Percentiles rank a stretch among this genome's conserved stretches.
These are phyloP conservation scores for Kluyveromyces sp. DNA, from an alignment of 1,139 yeast genomes.

Conservation along the genomic window DNA sequence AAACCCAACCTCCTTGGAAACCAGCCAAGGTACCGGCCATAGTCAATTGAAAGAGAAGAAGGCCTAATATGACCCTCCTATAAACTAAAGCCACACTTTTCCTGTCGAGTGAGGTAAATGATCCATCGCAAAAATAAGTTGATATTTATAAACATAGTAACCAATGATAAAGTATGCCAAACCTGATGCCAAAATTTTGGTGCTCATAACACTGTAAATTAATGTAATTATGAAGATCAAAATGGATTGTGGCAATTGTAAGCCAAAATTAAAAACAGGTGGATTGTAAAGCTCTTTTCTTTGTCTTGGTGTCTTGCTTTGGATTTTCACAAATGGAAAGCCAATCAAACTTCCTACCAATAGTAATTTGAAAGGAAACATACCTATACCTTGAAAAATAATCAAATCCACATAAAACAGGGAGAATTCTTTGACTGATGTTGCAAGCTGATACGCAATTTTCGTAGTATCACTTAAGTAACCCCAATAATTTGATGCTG, in stretches of 20 bases:
- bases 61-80: slow-evolving; percentile 63
- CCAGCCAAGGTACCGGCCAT: slow-evolving; percentile 86
- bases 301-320: slow-evolving; percentile 60
- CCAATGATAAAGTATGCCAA: slow-evolving; percentile 67
- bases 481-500: slow-evolving; percentile 71
- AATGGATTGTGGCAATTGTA: slow-evolving; percentile 75
- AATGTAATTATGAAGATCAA: slow-evolving; percentile 66
- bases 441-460: slow-evolving; percentile 65
- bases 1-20: slow-evolving; percentile 64
- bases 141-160: slow-evolving; percentile 73
- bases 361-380: slow-evolving; percentile 64
- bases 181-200: slow-evolving; percentile 69
- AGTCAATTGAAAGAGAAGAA: slow-evolving; percentile 72
- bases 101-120: slow-evolving; percentile 90
- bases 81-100: slow-evolving; percentile 75
- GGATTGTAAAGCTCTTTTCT: slow-evolving; percentile 65
- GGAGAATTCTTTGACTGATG: slow-evolving; percentile 59
- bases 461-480: slow-evolving; percentile 69
- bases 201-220: slow-evolving; percentile 69
- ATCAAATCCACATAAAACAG: slow-evolving; percentile 69
- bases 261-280: slow-evolving; percentile 72
- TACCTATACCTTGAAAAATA: slow-evolving; percentile 66
- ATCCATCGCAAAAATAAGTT: slow-evolving; percentile 67
- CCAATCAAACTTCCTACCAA: slow-evolving; percentile 58
- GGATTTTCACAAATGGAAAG: slow-evolving; percentile 51